Base-by-base conservation (phyloP, 306 rosid genomes). In the Fagus crenata region DNA sequence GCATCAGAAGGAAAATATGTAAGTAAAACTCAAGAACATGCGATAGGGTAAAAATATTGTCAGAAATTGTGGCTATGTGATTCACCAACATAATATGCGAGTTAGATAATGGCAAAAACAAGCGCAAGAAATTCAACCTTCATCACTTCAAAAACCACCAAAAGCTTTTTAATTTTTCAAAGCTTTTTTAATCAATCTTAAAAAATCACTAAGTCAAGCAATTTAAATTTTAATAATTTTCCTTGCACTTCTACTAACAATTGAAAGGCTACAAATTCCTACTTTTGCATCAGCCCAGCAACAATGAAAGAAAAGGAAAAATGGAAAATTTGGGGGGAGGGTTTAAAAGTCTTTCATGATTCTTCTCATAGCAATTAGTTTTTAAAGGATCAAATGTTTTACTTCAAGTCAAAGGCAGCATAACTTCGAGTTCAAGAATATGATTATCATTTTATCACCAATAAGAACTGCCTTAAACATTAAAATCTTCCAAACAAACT, bases 151-250 rank as follows among this genome's bases (percentile, higher is more conserved):
- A 58, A 58, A 53, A 70, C 65, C 31, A 61, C 37, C 13, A 53
- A 53, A 53, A 64, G 35, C 73, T 17, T 41, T 11, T 71, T 40
- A 7, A 53, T 49, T 71, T 61, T 31, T 32, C 49, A 77, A 53
- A 7, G 33, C 32, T 11, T 43, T n/a, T 33, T 15, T 37, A 12
- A 54, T 51, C 42, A 61, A 5, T 59, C 13, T 22, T 33, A 61
- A 60, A 1, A 7, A 61, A 28, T 28, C 36, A 58, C 13, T 7
- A 6, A 46, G 51, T 46, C 64, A 58, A 58, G 36, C 13, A 28
- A 28, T 3, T 46, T 9, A 46, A 7, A 2, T 46, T 46, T 46
- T 9, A 9, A 46, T 46, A 46, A 46, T 46, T 46, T 46, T 5
- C 36, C 63, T 7, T 28, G 32, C 32, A 22, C 63, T 9, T 46